These are phyloP conservation scores for Plasmopara viticola DNA, from an alignment of 352 stramenopile genomes.

Conservation along the genomic window DNA sequence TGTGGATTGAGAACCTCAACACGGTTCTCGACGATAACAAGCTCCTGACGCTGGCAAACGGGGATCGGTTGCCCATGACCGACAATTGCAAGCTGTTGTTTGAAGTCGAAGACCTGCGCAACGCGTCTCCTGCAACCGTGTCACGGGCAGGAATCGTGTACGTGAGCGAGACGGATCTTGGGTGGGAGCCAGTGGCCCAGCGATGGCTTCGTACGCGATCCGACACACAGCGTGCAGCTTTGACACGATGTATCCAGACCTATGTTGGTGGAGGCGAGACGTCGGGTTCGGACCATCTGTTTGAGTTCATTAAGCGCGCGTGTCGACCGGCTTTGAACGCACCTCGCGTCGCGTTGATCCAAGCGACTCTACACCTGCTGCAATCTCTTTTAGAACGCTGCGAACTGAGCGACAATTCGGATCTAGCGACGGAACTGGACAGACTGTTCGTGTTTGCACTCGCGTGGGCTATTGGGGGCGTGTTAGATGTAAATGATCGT, in stretches of 20 bases:
- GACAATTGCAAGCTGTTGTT: constrained; percentile 89
- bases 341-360: constrained; percentile 71
- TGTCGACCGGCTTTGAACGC: constrained; percentile 66
- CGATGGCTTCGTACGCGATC: constrained; percentile 49
- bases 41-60: constrained; percentile 89
- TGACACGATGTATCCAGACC: constrained; percentile 37
- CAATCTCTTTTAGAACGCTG: constrained; percentile 47
- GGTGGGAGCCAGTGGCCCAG: constrained; percentile 66
- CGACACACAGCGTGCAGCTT: constrained; percentile 39
- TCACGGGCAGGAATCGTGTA: constrained; percentile 90
- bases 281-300: constrained; percentile 43
- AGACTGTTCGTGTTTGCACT: constrained; percentile 81
- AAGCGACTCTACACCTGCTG: constrained; percentile 61
- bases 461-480: constrained; percentile 75
- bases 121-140: constrained; percentile 89
- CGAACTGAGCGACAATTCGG: constrained; percentile 53
- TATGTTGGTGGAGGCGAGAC: constrained; percentile 33
- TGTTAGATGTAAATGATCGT: constrained; percentile 80
- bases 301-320: constrained; percentile 54
- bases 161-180: constrained; percentile 74
- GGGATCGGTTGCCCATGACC: constrained; percentile 89
- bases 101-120: constrained; percentile 89
- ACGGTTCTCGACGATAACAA: constrained; percentile 94
- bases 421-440: constrained; percentile 71
- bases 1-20: constrained; percentile 96